phyloP scores from a whole-genome alignment of 805 yeast species.

The Metschnikowia gelsemii region DNA sequence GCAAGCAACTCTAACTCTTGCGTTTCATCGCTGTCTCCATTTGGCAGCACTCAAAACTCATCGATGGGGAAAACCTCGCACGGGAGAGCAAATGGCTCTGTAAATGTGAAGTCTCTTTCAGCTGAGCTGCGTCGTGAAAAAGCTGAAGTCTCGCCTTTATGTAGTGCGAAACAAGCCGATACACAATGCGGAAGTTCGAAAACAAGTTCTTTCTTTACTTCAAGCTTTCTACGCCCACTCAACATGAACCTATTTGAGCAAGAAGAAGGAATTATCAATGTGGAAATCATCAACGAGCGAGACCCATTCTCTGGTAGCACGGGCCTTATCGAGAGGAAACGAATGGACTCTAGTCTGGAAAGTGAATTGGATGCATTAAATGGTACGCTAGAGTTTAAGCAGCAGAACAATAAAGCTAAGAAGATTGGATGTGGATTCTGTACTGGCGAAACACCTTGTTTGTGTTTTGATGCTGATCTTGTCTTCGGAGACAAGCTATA shows the following conservation, averaged over 20 bases:
- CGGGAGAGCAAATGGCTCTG: too few species aligned
- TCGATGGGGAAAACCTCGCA: too few species aligned
- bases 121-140: too few species aligned
- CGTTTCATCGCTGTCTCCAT: too few species aligned
- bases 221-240: conserved; percentile 21
- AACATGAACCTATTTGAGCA: conserved; percentile 19
- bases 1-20: conserved; percentile 11
- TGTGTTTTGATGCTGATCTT: conserved; percentile 41
- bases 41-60: too few species aligned
- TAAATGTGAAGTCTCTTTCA: too few species aligned
- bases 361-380: not conserved
- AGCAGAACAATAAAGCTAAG: conserved; percentile 9
- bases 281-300: conserved; percentile 19
- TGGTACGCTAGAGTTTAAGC: conserved; percentile 6
- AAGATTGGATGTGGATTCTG: conserved; percentile 37
- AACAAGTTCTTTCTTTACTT: conserved; percentile 15
- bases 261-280: conserved; percentile 19
- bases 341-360: not conserved
- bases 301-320: conserved; percentile 13
- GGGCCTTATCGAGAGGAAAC: conserved; percentile 6
- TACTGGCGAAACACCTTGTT: conserved; percentile 39
- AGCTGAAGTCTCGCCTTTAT: not conserved
- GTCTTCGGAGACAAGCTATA: conserved; percentile 17
- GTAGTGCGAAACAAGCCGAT: not conserved
- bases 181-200: not conserved